Evolutionary conservation across 129 eudicot species (phyloP).

Genomic region (Flaveria ramosissima): DNA sequence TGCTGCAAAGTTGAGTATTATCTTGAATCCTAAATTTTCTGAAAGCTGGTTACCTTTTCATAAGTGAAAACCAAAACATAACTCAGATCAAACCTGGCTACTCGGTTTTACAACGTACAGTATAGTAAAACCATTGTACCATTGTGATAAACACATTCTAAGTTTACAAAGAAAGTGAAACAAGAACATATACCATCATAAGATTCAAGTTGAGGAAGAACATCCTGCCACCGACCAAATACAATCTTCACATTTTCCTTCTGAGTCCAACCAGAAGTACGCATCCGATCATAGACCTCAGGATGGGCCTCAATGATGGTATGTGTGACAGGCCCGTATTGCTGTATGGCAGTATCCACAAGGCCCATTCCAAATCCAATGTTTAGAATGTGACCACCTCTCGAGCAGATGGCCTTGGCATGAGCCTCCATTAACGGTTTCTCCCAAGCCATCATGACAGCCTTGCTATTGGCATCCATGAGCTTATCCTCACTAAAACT

Average conservation of each 20-base stretch:
- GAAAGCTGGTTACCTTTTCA: background rate
- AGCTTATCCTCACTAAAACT: slow-evolving; percentile 93
- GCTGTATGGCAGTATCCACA: slow-evolving; percentile 90
- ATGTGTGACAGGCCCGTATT: slow-evolving; percentile 61
- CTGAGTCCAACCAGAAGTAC: slow-evolving; percentile 75
- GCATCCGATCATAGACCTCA: slow-evolving; percentile 79
- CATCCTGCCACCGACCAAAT: slow-evolving; percentile 96
- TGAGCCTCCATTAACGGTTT: slow-evolving; percentile 96
- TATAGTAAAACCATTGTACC: background rate
- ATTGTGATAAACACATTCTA: slow-evolving; percentile 8
- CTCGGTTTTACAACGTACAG: no score
- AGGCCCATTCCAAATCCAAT: slow-evolving; percentile 98
- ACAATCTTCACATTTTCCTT: slow-evolving; percentile 77
- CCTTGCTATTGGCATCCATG: slow-evolving; percentile 91
- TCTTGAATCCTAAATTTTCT: background rate
- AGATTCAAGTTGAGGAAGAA: slow-evolving; percentile 73
- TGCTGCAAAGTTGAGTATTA: no score
- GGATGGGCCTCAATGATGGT: slow-evolving; percentile 97
- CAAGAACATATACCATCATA: slow-evolving; percentile 62
- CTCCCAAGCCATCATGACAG: slow-evolving; percentile 99
- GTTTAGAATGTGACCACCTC: slow-evolving; percentile 78
- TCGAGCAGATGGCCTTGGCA: slow-evolving; percentile 85
- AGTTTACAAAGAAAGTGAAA: slow-evolving; percentile 2
- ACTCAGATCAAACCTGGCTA: background rate
- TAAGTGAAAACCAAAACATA: background rate